phyloP scores from a whole-genome alignment of 2,329 filamentous ascomycete species.

The Penicillium hesseltinei region DNA sequence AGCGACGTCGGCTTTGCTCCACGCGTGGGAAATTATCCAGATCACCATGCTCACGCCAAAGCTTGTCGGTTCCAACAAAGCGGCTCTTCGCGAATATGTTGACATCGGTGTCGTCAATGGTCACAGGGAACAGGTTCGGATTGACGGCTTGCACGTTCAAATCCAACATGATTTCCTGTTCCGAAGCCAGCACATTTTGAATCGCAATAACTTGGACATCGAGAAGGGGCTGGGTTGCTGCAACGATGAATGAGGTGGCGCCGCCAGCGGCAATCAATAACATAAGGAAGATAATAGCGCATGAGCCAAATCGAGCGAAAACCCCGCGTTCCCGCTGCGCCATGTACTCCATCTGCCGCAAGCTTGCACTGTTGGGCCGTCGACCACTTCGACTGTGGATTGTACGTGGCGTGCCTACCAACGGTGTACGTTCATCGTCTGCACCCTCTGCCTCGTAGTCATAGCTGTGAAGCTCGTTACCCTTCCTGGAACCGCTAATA shows the following conservation, averaged over 20 bases:
- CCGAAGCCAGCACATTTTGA: conserved; percentile 85
- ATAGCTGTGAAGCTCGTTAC: conserved; percentile 65
- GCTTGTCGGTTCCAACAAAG: conserved; percentile 65
- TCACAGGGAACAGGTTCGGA: conserved; percentile 86
- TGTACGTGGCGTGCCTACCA: conserved; percentile 64
- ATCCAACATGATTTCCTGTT: conserved; percentile 94
- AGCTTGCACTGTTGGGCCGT: conserved; percentile 54
- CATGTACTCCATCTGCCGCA: conserved; percentile 72
- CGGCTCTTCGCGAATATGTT: conserved; percentile 94
- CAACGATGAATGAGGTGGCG: conserved; percentile 83
- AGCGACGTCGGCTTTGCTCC: conserved; percentile 35
- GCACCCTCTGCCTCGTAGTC: conserved; percentile 81
- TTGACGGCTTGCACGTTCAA: conserved; percentile 84
- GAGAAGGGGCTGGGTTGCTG: conserved; percentile 81
- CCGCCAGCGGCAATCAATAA: conserved; percentile 79
- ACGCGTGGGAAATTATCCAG: conserved; percentile 31
- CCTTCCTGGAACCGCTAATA: conserved; percentile 51
- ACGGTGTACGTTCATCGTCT: conserved; percentile 83
- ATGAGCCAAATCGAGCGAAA: conserved; percentile 78
- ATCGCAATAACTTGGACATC: conserved; percentile 78
- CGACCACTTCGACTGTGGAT: conserved; percentile 58
- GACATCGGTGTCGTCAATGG: conserved; percentile 80
- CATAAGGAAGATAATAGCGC: conserved; percentile 78
- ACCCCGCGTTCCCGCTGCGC: conserved; percentile 63
- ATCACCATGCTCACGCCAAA: conserved; percentile 39